Conservation (phyloP, 2,329 filamentous ascomycete species). For the Lachnellula subtilissima region DNA sequence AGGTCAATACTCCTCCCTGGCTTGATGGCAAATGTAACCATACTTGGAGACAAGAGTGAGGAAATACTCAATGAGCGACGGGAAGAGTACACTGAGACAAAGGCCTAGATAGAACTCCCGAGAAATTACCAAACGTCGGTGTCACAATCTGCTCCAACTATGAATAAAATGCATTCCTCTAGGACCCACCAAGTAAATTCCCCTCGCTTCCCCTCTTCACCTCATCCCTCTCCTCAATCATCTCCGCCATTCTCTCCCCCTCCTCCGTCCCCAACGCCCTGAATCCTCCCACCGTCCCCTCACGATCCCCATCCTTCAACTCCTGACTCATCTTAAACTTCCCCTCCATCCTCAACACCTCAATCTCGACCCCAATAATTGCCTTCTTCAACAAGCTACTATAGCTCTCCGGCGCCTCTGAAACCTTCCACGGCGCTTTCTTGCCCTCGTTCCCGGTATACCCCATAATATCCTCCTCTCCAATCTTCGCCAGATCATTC, state of each 20-base stretch:
- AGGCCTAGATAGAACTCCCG: too few species aligned
- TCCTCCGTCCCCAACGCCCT: constrained; percentile 37
- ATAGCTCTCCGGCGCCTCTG: constrained; percentile 52
- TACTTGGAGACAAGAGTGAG: too few species aligned
- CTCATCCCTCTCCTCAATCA: constrained; percentile 7
- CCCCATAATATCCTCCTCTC: constrained; percentile 53
- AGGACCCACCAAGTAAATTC: neutral
- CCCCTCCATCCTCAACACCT: constrained; percentile 49
- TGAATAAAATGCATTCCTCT: too few species aligned
- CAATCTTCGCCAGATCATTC: constrained; percentile 45
- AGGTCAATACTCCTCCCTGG: too few species aligned
- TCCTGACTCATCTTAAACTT: constrained; percentile 68
- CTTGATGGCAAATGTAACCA: too few species aligned
- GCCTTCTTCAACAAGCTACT: constrained; percentile 52
- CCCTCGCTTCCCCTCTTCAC: neutral
- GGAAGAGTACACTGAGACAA: too few species aligned
- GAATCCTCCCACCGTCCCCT: constrained; percentile 56
- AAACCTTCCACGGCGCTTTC: constrained; percentile 48
- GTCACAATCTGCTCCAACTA: too few species aligned
- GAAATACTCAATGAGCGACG: too few species aligned
- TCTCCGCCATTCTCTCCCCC: constrained; percentile 29
- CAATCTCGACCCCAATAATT: constrained; percentile 58
- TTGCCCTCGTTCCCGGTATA: constrained; percentile 39
- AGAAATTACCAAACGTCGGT: too few species aligned
- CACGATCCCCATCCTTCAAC: constrained; percentile 44